Conservation (phyloP, 2,329 filamentous ascomycete genomes). For the Aspergillus quadricinctus region DNA sequence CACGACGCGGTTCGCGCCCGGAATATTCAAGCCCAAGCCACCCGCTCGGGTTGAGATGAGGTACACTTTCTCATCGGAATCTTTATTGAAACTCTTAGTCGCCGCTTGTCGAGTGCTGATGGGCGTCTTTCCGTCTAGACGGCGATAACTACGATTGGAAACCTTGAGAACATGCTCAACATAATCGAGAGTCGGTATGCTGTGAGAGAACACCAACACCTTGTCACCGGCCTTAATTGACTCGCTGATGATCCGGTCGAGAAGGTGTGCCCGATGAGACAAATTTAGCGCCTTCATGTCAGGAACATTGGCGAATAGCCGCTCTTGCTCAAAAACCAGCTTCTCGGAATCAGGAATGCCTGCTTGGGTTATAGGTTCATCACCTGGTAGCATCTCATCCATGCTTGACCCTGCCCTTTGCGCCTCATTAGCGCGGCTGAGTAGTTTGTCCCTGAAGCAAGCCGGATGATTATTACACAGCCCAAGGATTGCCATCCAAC, state of each 20-base stretch:
- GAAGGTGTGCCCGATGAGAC: slow-evolving; percentile 65
- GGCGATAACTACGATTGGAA: slow-evolving; percentile 46
- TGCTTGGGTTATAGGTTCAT: slow-evolving; percentile 34
- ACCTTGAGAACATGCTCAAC: slow-evolving; percentile 55
- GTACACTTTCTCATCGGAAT: slow-evolving; percentile 54
- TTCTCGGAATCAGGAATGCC: slow-evolving; percentile 30
- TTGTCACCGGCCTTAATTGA: slow-evolving; percentile 63
- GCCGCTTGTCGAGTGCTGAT: slow-evolving; percentile 56
- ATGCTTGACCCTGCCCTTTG: slow-evolving; percentile 10
- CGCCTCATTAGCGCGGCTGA: slow-evolving; percentile 30
- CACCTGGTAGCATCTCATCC: slow-evolving; percentile 12
- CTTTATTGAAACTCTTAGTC: slow-evolving; percentile 65
- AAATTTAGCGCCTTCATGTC: slow-evolving; percentile 44
- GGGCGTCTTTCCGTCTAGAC: slow-evolving; percentile 64
- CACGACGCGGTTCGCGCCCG: slow-evolving; percentile 77
- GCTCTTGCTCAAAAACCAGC: slow-evolving; percentile 30
- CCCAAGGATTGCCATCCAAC: slow-evolving; percentile 51
- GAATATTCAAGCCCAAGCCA: slow-evolving; percentile 77
- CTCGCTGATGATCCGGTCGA: slow-evolving; percentile 66
- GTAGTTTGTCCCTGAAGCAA: slow-evolving; percentile 49
- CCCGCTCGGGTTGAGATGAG: slow-evolving; percentile 82
- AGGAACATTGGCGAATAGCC: slow-evolving; percentile 26
- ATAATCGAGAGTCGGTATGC: slow-evolving; percentile 64
- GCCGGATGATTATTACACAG: slow-evolving; percentile 58
- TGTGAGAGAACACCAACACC: slow-evolving; percentile 75